Percentiles rank a stretch among this genome's conserved stretches.
Evolutionary conservation across 371 early-diverging fungal species (phyloP).

Genomic region (Capillidium rhysosporum): DNA sequence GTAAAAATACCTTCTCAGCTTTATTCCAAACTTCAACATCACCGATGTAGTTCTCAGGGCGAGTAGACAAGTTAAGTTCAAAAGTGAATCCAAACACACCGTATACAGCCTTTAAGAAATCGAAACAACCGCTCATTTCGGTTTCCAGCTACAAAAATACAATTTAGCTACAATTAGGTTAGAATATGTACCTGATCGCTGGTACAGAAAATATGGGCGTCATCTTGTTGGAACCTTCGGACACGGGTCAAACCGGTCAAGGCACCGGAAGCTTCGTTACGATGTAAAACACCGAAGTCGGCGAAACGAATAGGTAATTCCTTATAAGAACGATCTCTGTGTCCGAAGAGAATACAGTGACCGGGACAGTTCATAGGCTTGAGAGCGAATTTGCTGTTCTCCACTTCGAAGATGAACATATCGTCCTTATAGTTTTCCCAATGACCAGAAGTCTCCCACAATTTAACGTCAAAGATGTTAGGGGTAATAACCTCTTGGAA

Average conservation of each 20-base stretch:
- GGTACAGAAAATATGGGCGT: conserved; percentile 92
- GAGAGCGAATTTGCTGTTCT: conserved; percentile 51
- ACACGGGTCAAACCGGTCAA: conserved; percentile 87
- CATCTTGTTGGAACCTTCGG: conserved; percentile 93
- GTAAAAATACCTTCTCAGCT: too few species aligned
- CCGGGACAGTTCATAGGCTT: conserved; percentile 99
- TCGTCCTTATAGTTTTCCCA: conserved; percentile 83
- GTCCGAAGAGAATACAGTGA: conserved; percentile 83
- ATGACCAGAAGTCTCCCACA: conserved; percentile 94
- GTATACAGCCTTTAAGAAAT: conserved; percentile 71
- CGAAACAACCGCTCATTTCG: conserved; percentile 62
- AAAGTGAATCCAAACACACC: conserved; percentile 85
- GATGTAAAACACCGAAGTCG: conserved; percentile 88
- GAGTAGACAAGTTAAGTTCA: conserved; percentile 80
- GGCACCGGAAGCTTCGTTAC: conserved; percentile 85
- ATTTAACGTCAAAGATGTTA: conserved; percentile 77
- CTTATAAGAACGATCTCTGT: conserved; percentile 62
- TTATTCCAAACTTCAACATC: conserved; percentile 85
- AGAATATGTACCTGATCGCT: conserved; percentile 29
- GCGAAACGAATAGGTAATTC: conserved; percentile 85
- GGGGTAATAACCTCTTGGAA: conserved; percentile 94
- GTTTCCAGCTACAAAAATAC: conserved; percentile 11
- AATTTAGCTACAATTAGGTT: too few species aligned
- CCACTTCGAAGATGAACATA: conserved; percentile 90
- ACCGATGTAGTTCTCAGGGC: conserved; percentile 96